Base-by-base conservation (phyloP, 2,329 filamentous ascomycete genomes). In the Mycosphaerella sp. region DNA sequence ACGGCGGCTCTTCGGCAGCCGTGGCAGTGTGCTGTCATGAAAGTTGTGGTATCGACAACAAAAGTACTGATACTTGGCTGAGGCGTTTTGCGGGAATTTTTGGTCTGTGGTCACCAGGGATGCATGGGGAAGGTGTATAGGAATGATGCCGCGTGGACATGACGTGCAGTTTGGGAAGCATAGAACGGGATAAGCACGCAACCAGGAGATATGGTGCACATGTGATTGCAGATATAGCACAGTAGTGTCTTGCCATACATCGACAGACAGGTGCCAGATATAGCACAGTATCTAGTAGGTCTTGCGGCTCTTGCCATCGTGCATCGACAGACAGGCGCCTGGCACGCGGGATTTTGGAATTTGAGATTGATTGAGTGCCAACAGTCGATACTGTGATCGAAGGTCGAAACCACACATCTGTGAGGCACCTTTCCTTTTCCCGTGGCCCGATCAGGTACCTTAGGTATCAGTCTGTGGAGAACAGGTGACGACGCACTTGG, bases 1-100 rank as follows among this genome's bases (percentile, higher is more conserved):
- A 27, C 56, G 67, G 37, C 58, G 65, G 44, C 63, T 68, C 50
- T 66, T 67, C 41, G 64, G 64, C 30, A 55, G 56, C 41, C 57
- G 57, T 17, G 52, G 48, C 30, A 41, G 51, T 34, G 12, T 56
- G 54, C 41, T 58, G 37, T 58, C 54, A 37, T 53, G 27, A 48
- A 16, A 25, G 7, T 25, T 21, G n/a, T n/a, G 6, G 17, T n/a
- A 27, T 17, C 13, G 21, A 39, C 12, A 5, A 25, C 3, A 7
- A 17, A 5, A 41, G 16, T 13, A 18, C 21, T 41, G 18, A 7
- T 17, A 17, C 21, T 21, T 41, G 7, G 16, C 25, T 25, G 39
- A 41, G 39, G 39, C 39, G 39, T 41, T 41, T 2, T 21, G 18
- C 16, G 17, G 39, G 17, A 17, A 25, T 21, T 21, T 6, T 13